A percentile compares a stretch with the other conserved stretches of the same genome.
These are phyloP conservation scores for Pisolithus marmoratus DNA, from an alignment of 768 basidiomycete genomes.

Conservation along the genomic window DNA sequence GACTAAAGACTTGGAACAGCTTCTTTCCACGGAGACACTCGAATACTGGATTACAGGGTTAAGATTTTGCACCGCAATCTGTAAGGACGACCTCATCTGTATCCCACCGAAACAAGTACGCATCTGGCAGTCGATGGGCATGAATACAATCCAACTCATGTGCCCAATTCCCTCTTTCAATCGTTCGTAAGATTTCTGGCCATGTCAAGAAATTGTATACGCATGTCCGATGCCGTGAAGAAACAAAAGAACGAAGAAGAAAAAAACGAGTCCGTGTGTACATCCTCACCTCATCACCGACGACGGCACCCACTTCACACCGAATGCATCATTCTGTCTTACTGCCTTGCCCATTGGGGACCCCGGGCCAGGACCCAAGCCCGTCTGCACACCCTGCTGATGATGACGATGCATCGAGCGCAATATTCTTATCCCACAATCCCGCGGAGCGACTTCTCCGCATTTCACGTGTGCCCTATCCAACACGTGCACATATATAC, in stretches of 20 bases:
- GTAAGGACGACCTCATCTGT: conserved; percentile 96
- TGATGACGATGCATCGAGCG: conserved; percentile 20
- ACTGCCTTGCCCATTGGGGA: conserved; percentile 1
- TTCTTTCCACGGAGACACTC: conserved; percentile 90
- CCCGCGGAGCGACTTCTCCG: conserved; percentile 73
- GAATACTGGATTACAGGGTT: conserved; percentile 89
- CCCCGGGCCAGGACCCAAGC: background rate
- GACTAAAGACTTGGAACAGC: conserved; percentile 89
- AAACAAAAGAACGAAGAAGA: background rate
- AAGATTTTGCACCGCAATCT: conserved; percentile 95
- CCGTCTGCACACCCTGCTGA: conserved; percentile 9
- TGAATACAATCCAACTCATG: conserved; percentile 45
- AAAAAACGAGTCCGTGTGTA: background rate
- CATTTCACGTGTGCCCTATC: conserved; percentile 80
- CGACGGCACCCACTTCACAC: background rate
- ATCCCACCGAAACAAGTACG: conserved; percentile 78
- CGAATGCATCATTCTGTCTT: background rate
- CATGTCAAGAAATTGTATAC: too few relatives aligned
- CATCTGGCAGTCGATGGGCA: conserved; percentile 32
- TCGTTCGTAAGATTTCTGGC: conserved; percentile 41
- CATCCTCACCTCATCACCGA: background rate
- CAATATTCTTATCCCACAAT: conserved; percentile 60
- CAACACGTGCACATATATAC: conserved; percentile 9
- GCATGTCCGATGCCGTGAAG: too few relatives aligned
- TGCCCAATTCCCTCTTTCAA: conserved; percentile 45